Evolutionary conservation across 192 early-diverging fungal species (phyloP).

Genomic region (Coemansia erecta): DNA sequence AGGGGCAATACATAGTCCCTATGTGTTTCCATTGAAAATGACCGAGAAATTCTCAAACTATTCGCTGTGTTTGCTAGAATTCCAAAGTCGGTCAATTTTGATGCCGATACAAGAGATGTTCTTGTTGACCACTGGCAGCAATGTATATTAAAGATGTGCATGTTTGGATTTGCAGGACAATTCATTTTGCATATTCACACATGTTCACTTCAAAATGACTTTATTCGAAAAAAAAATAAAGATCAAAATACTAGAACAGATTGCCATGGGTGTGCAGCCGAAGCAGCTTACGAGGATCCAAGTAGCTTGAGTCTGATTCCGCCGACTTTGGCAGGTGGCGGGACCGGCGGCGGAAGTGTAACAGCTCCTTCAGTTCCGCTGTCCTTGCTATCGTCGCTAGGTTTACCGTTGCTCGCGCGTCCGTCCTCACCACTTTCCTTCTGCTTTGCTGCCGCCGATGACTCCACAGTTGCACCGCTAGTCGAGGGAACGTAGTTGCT

Average conservation of each 20-base stretch:
- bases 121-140: too few relatives aligned
- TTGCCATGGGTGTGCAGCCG: not conserved
- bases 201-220: too few relatives aligned
- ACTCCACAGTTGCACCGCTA: conserved; percentile 26
- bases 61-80: too few relatives aligned
- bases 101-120: too few relatives aligned
- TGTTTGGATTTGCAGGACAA: too few relatives aligned
- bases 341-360: conserved; percentile 35
- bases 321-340: conserved; percentile 25
- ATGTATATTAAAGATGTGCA: too few relatives aligned
- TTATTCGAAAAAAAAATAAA: too few relatives aligned
- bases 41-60: too few relatives aligned
- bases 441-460: not conserved
- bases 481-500: conserved; percentile 39
- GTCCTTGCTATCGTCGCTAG: not conserved
- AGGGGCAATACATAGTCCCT: not conserved
- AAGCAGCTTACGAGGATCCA: conserved; percentile 7
- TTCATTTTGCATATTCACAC: too few relatives aligned
- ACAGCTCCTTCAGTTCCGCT: not conserved
- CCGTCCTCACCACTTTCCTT: not conserved
- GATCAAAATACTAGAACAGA: not conserved
- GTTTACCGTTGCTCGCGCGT: not conserved
- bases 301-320: conserved; percentile 42
- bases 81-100: too few relatives aligned
- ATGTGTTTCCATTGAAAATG: not conserved